These are phyloP conservation scores for Ilyonectria mors-panacis DNA, from an alignment of 2,329 filamentous ascomycete genomes.

Conservation along the genomic window DNA sequence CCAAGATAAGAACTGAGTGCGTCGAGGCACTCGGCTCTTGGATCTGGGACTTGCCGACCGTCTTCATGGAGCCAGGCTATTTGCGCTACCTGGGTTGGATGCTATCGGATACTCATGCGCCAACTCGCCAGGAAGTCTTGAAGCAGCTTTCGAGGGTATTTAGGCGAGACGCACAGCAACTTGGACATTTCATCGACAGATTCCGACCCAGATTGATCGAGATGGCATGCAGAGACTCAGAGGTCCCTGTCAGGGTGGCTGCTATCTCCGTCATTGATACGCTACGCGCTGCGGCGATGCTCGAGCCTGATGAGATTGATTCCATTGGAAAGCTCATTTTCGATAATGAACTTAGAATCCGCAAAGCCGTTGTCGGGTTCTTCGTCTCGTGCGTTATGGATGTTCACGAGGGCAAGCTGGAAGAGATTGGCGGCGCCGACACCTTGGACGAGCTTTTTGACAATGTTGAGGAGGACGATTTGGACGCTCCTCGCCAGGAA, in stretches of 20 bases:
- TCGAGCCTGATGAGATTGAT: constrained; percentile 94
- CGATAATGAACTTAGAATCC: constrained; percentile 86
- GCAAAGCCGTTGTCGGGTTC: constrained; percentile 91
- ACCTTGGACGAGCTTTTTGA: constrained; percentile 80
- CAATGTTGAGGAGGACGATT: constrained; percentile 81
- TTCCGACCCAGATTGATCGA: constrained; percentile 91
- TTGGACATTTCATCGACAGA: constrained; percentile 93
- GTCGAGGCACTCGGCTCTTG: constrained; percentile 88
- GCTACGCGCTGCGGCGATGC: constrained; percentile 85
- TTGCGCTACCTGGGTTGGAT: constrained; percentile 97
- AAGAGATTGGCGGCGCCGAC: constrained; percentile 87
- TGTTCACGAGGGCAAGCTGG: constrained; percentile 82
- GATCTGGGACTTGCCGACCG: constrained; percentile 87
- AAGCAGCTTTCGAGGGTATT: constrained; percentile 87
- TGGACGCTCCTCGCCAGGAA: constrained; percentile 80
- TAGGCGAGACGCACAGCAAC: constrained; percentile 83
- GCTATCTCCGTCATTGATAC: constrained; percentile 87
- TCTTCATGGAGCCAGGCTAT: constrained; percentile 92
- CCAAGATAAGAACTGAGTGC: constrained; percentile 90
- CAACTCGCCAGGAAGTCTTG: constrained; percentile 87
- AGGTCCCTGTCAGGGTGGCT: constrained; percentile 83
- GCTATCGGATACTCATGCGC: constrained; percentile 83
- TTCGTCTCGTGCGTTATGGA: constrained; percentile 91
- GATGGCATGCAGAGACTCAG: constrained; percentile 90
- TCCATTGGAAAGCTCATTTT: constrained; percentile 89